phyloP scores from a whole-genome alignment of 2,329 filamentous ascomycete species.

The Alternaria brassicicola region DNA sequence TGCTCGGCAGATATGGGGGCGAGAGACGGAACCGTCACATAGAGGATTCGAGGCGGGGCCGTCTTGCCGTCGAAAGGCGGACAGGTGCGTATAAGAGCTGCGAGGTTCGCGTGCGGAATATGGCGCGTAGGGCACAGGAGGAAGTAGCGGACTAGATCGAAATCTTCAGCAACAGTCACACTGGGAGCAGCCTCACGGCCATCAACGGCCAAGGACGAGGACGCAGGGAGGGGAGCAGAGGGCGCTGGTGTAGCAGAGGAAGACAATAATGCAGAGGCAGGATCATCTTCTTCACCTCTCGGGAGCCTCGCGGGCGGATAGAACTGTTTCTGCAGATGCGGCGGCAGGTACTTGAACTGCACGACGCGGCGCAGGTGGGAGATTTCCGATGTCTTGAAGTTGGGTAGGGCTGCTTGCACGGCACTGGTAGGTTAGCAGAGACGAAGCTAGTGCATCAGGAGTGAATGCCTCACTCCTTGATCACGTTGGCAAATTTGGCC shows the following conservation, averaged over 20 bases:
- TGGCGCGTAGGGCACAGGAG: slow-evolving; percentile 58
- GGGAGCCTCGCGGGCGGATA: slow-evolving; percentile 40
- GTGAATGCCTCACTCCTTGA: slow-evolving; percentile 68
- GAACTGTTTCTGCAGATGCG: slow-evolving; percentile 58
- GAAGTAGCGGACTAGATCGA: slow-evolving; percentile 54
- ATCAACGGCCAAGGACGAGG: slow-evolving; percentile 7
- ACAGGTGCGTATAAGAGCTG: slow-evolving; percentile 41
- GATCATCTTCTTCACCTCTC: slow-evolving; percentile 43
- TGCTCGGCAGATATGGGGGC: slow-evolving; percentile 78
- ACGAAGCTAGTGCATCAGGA: slow-evolving; percentile 14
- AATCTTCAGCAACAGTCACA: slow-evolving; percentile 35
- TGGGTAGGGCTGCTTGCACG: slow-evolving; percentile 53
- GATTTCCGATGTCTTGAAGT: slow-evolving; percentile 53
- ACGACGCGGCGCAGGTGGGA: slow-evolving; percentile 75
- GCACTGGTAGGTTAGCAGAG: slow-evolving; percentile 46
- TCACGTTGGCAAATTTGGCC: slow-evolving; percentile 71
- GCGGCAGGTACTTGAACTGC: slow-evolving; percentile 71
- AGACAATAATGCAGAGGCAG: slow-evolving; percentile 38
- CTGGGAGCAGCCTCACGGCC: slow-evolving; percentile 19
- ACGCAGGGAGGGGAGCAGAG: slow-evolving; percentile 14
- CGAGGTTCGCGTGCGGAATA: slow-evolving; percentile 60
- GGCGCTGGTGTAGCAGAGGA: slow-evolving; percentile 26
- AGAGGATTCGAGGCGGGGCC: slow-evolving; percentile 61
- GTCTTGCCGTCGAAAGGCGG: slow-evolving; percentile 49
- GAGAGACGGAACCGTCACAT: slow-evolving; percentile 72